These are phyloP conservation scores for Eudorina sp. DNA, from an alignment of 139 green algal species.

Conservation along the genomic window DNA sequence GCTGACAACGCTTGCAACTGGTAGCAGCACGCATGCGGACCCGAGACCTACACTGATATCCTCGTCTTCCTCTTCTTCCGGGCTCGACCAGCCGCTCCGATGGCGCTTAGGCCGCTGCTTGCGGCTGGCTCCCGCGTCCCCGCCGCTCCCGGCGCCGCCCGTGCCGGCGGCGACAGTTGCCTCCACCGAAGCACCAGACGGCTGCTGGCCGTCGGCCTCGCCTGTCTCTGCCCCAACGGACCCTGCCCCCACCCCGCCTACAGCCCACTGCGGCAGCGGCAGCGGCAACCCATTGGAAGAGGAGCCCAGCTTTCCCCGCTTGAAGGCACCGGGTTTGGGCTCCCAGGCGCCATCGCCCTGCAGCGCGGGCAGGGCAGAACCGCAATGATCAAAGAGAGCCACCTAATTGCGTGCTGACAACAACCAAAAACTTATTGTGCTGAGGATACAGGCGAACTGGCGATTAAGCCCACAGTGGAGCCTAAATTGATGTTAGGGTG, in stretches of 20 bases:
- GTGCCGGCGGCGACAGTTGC: not conserved
- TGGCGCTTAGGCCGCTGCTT: not conserved
- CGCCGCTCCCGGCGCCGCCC: not conserved
- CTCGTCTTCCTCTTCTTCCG: no score
- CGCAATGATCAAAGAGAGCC: no score
- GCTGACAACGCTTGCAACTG: no score
- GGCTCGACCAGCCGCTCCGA: not conserved
- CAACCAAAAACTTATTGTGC: no score
- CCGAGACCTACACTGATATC: not conserved
- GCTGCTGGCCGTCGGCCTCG: not conserved
- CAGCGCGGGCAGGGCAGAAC: no score
- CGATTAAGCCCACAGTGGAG: no score
- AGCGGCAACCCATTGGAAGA: constrained; percentile 32
- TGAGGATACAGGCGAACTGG: no score
- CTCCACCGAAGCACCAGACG: not conserved
- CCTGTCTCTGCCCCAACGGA: not conserved
- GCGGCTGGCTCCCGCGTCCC: not conserved
- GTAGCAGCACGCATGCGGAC: not conserved
- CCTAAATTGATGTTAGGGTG: no score
- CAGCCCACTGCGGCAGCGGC: constrained; percentile 30
- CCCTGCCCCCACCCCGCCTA: not conserved
- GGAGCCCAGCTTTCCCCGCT: constrained; percentile 34
- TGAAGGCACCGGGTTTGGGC: constrained; percentile 62
- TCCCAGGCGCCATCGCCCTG: constrained; percentile 83
- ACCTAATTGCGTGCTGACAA: no score